A percentile compares a stretch with the other conserved stretches of the same genome.
Evolutionary conservation across 2,329 filamentous ascomycete genomes (phyloP).

Genomic region (Aureobasidium namibiae): DNA sequence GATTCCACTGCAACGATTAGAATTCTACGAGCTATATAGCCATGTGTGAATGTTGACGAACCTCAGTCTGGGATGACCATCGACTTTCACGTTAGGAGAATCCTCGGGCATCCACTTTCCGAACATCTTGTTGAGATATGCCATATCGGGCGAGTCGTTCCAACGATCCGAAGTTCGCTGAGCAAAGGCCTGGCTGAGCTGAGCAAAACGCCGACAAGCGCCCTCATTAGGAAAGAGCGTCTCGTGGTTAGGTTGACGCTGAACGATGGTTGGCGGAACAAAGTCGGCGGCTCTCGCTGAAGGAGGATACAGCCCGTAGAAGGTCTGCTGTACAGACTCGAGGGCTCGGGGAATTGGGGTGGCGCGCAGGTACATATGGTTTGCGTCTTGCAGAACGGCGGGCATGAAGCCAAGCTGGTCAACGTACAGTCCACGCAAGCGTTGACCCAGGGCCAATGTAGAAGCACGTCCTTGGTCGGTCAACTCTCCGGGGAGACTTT

Average conservation of each 20-base stretch:
- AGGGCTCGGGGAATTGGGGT: slow-evolving; percentile 43
- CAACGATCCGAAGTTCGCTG: slow-evolving; percentile 38
- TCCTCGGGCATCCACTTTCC: slow-evolving; percentile 78
- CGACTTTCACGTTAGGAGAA: slow-evolving; percentile 62
- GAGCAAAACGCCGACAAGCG: slow-evolving; percentile 40
- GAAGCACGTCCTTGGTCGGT: slow-evolving; percentile 43
- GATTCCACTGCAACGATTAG: slow-evolving; percentile 48
- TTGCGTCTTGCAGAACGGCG: slow-evolving; percentile 31
- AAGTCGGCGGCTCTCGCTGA: slow-evolving; percentile 34
- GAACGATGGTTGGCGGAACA: slow-evolving; percentile 36
- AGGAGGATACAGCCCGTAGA: slow-evolving; percentile 41
- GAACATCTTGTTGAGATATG: slow-evolving; percentile 67
- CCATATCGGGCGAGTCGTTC: slow-evolving; percentile 65
- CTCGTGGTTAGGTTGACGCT: slow-evolving; percentile 38
- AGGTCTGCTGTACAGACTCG: slow-evolving; percentile 43
- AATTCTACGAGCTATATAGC: neutral
- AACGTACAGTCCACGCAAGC: slow-evolving; percentile 42
- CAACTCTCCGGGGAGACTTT: slow-evolving; percentile 39
- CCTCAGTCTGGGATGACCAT: slow-evolving; percentile 72
- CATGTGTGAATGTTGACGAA: neutral
- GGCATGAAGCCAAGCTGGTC: slow-evolving; percentile 44
- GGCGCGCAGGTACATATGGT: slow-evolving; percentile 38
- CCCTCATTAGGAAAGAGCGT: slow-evolving; percentile 44
- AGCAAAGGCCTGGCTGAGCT: slow-evolving; percentile 40
- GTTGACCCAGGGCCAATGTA: slow-evolving; percentile 39